phyloP scores from a whole-genome alignment of 2,329 filamentous ascomycete genomes.

The Diaporthe citri region DNA sequence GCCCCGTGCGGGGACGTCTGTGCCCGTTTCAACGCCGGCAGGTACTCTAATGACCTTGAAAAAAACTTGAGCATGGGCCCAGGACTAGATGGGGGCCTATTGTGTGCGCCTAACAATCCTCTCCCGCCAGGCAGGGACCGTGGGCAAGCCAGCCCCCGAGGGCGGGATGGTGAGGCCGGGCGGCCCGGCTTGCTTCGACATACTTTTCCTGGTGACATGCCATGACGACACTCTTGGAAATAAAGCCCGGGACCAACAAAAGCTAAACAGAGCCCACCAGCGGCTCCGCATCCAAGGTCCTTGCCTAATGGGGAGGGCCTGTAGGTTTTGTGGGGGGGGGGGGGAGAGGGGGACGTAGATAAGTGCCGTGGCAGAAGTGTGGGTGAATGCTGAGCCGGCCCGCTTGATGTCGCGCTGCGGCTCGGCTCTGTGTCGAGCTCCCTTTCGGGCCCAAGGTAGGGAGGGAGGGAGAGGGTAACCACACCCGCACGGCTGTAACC shows the following conservation, averaged over 20 bases:
- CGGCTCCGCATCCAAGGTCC: background rate
- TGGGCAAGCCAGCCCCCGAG: background rate
- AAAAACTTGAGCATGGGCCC: background rate
- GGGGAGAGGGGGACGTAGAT: background rate
- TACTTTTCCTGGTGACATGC: background rate
- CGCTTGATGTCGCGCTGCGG: background rate
- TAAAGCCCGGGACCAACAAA: background rate
- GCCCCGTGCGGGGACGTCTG: conserved; percentile 27
- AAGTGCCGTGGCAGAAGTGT: background rate
- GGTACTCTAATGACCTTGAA: background rate
- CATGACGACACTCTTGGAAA: background rate
- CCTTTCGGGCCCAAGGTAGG: background rate
- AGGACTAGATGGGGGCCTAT: background rate
- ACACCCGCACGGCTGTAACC: background rate
- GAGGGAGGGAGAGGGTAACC: background rate
- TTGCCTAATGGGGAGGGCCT: background rate
- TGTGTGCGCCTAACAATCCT: background rate
- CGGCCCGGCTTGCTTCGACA: background rate
- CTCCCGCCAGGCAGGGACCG: background rate
- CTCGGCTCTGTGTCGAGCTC: background rate
- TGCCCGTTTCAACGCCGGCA: conserved; percentile 28
- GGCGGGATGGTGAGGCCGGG: background rate
- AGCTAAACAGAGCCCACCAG: background rate
- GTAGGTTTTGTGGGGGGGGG: no score
- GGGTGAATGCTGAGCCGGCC: background rate